Percentiles rank a stretch among this genome's conserved stretches.
These are phyloP conservation scores for Pichia sp. DNA, from an alignment of 1,139 yeast genomes.

Conservation along the genomic window DNA sequence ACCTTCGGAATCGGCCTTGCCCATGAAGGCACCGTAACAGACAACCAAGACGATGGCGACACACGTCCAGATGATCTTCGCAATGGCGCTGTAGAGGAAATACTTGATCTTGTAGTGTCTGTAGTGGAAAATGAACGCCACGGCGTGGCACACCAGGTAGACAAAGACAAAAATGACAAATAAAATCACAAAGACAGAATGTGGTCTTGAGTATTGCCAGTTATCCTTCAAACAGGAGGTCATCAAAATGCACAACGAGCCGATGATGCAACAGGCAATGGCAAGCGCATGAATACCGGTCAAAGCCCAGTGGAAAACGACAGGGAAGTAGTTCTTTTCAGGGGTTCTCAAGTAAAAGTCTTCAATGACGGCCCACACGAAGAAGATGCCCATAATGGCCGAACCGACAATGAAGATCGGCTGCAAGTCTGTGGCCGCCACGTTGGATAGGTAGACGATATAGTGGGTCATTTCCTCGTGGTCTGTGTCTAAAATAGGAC, in stretches of 20 bases:
- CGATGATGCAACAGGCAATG: conserved; percentile 55
- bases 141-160: conserved; percentile 59
- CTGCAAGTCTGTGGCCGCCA: conserved; percentile 82
- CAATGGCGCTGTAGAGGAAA: conserved; percentile 49
- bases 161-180: conserved; percentile 72
- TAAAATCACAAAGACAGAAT: conserved; percentile 66
- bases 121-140: conserved; percentile 63
- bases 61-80: conserved; percentile 64
- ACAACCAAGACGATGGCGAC: conserved; percentile 72
- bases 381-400: conserved; percentile 76
- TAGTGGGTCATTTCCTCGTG: conserved; percentile 43
- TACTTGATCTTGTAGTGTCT: conserved; percentile 31
- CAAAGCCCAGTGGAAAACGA: conserved; percentile 48
- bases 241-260: conserved; percentile 75
- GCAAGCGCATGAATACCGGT: conserved; percentile 49
- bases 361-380: conserved; percentile 61
- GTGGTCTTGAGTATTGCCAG: conserved; percentile 55
- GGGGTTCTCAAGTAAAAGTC: conserved; percentile 55
- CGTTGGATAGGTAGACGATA: conserved; percentile 70
- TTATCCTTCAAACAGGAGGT: conserved; percentile 72
- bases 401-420: conserved; percentile 83
- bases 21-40: conserved; percentile 56
- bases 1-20: conserved; percentile 34
- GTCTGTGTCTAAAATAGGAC: conserved; percentile 66
- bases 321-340: conserved; percentile 47